phyloP scores from a whole-genome alignment of 495 filamentous ascomycete genomes.

The Ramalina intermedia region DNA sequence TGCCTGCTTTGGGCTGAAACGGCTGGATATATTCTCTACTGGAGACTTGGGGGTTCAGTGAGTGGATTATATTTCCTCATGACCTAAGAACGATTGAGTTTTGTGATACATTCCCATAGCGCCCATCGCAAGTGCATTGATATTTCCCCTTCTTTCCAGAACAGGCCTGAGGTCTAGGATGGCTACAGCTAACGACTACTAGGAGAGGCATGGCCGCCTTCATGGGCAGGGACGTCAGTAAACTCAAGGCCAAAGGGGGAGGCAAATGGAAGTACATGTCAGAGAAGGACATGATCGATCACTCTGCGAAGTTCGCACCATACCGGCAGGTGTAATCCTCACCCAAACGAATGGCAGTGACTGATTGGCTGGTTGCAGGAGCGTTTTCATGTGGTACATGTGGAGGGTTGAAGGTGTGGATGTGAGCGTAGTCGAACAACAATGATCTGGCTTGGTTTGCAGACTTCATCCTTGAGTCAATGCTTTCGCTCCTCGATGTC shows the following conservation, averaged over 20 bases:
- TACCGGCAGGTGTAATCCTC: constrained; percentile 48
- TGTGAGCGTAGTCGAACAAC: constrained; percentile 43
- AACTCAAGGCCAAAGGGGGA: constrained; percentile 64
- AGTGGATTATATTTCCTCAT: constrained; percentile 14
- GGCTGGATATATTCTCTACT: constrained; percentile 83
- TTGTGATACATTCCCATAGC: too few species aligned
- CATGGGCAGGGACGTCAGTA: constrained; percentile 65
- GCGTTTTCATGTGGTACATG: constrained; percentile 82
- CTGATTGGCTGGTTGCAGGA: constrained; percentile 28
- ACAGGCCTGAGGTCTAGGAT: too few species aligned
- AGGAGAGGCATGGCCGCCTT: constrained; percentile 82
- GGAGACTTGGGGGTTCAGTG: constrained; percentile 90
- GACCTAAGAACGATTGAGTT: too few species aligned
- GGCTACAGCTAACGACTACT: background rate
- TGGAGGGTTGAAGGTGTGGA: constrained; percentile 74
- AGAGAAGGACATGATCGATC: constrained; percentile 80
- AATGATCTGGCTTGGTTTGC: background rate
- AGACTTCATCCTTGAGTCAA: too few species aligned
- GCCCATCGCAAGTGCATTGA: too few species aligned
- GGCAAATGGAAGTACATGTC: constrained; percentile 97
- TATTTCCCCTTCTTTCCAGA: too few species aligned
- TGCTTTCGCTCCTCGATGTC: too few species aligned
- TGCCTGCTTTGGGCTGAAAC: constrained; percentile 77
- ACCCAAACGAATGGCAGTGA: constrained; percentile 2
- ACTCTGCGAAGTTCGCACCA: constrained; percentile 65